Evolutionary conservation across 805 yeast species (phyloP), one percentile per base, ranked within the genome.

Genomic region (Candida qinlingensis): DNA sequence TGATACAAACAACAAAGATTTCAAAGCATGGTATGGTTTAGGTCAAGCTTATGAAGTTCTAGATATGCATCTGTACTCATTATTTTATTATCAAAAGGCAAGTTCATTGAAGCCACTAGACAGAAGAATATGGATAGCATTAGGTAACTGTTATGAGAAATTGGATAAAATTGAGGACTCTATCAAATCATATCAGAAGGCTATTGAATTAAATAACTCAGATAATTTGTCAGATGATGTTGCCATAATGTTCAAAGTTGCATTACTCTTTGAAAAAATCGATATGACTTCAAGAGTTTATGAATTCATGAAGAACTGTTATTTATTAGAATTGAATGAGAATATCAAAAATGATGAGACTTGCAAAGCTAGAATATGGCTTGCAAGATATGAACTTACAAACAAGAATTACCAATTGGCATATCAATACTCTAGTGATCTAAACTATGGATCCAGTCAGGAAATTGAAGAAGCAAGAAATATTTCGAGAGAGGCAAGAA

Each of bases 21-120:
- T 87, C 64, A 73, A 96, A 45, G 98, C 98, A 0, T 94, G 99
- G 99, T 94, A 92, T 65, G 99, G 99, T 2, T 72, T 94, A 45
- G 99, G 99, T 0, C 98, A 94, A 67, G 98, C 98, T 1, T 94
- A 94, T 63, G 99, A 94, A 65, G 96, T 94, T 9, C 70, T 92
- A 48, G 97, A 92, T 57, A 92, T 92, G 97, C 94, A 88, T 62
- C 72, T 87, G 51, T 94, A 91, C 61, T 91, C 98, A 0, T 71
- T 91, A 39, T 92, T 89, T 65, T 94, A 94, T 64, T 94, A 89
- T 64, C 97, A 94, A 67, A 75, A 85, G 44, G 96, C 98, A 0
- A 85, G 96, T 45, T 78, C 90, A 10, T 71, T 94, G 55, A 90
- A 87, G 59, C 97, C 97, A 1, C 67, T 81, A 41, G 99, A 94